phyloP scores from a whole-genome alignment of 805 yeast species.

The Komagataella ulmi region DNA sequence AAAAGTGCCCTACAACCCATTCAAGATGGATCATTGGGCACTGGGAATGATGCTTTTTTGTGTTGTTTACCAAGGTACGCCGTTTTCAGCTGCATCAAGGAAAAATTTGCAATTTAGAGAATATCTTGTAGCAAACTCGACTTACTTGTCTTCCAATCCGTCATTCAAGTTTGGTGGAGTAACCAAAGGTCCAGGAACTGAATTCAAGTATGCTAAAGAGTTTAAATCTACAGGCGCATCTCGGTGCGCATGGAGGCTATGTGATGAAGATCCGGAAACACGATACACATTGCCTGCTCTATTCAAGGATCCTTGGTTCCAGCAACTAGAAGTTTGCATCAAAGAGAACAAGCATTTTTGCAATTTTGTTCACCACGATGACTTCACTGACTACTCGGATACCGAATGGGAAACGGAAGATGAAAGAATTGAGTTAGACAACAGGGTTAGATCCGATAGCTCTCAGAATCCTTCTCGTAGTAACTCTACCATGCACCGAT shows the following conservation, averaged over 20 bases:
- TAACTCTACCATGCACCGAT: not conserved
- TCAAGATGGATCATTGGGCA: constrained; percentile 66
- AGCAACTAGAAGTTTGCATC: constrained; percentile 47
- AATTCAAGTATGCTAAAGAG: constrained; percentile 55
- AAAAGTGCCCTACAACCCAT: constrained; percentile 39
- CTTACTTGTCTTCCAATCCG: constrained; percentile 17
- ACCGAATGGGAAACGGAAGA: not conserved
- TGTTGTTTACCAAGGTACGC: constrained; percentile 42
- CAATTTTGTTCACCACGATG: constrained; percentile 7
- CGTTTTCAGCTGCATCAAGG: constrained; percentile 41
- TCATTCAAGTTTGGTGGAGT: constrained; percentile 36
- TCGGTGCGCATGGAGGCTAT: constrained; percentile 67
- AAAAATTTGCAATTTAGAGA: constrained; percentile 45
- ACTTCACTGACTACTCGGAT: not conserved
- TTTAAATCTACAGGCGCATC: constrained; percentile 51
- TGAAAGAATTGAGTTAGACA: not conserved
- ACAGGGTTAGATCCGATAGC: not conserved
- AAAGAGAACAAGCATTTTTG: constrained; percentile 26
- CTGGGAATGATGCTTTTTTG: constrained; percentile 61
- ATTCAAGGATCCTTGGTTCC: constrained; percentile 58
- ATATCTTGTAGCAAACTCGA: constrained; percentile 25
- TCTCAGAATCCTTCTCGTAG: not conserved
- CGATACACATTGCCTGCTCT: constrained; percentile 48
- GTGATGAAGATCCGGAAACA: constrained; percentile 45
- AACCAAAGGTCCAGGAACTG: constrained; percentile 53